Evolutionary conservation across 345 rosid genomes (phyloP).

Genomic region (Citrus sinensis): DNA sequence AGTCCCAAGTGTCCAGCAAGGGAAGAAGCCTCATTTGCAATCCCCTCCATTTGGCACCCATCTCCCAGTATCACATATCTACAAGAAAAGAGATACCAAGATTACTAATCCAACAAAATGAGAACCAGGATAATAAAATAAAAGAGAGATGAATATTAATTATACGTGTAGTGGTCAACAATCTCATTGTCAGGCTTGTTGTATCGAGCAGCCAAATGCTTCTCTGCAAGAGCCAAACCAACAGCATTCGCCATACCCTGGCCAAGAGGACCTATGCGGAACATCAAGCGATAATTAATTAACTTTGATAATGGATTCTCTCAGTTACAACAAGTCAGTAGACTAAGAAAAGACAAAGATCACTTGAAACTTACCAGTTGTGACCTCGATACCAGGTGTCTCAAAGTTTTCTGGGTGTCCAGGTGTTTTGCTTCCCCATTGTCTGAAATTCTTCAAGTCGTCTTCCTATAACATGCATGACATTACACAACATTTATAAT

Average conservation of each 20-base stretch:
- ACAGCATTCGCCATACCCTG: constrained; percentile 93
- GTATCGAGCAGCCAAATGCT: constrained; percentile 86
- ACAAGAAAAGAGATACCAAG: not conserved
- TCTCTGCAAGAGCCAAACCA: constrained; percentile 93
- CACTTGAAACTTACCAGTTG: constrained; percentile 64
- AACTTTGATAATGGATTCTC: not conserved
- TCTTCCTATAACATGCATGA: constrained; percentile 57
- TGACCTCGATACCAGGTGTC: constrained; percentile 98
- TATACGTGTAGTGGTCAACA: constrained; percentile 88
- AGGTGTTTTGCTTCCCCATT: constrained; percentile 96
- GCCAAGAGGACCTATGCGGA: constrained; percentile 80
- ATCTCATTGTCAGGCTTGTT: constrained; percentile 81
- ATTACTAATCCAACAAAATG: not conserved
- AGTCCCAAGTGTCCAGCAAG: constrained; percentile 99
- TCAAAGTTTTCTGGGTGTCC: constrained; percentile 99
- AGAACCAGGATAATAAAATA: not conserved
- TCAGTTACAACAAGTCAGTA: not conserved
- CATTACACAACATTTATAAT: not conserved
- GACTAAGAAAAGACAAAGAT: not conserved
- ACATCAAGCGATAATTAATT: not conserved
- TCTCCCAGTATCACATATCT: constrained; percentile 87
- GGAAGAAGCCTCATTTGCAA: constrained; percentile 87
- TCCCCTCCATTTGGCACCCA: constrained; percentile 99
- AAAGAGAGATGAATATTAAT: not conserved
- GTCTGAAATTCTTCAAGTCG: constrained; percentile 86